phyloP scores from a whole-genome alignment of 306 rosid genomes.

The Geum urbanum region DNA sequence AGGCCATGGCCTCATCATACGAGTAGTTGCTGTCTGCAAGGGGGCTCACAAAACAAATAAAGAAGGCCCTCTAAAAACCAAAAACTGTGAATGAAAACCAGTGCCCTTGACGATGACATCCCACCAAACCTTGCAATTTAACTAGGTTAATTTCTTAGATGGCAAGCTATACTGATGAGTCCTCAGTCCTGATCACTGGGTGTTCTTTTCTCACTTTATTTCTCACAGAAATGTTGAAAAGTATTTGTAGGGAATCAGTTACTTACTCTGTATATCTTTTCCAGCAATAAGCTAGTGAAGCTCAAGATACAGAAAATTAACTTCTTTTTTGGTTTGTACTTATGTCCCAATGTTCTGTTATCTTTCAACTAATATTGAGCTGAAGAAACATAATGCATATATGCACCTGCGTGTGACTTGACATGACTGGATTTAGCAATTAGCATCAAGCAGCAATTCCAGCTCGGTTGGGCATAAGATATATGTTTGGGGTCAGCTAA shows the following conservation, averaged over 20 bases:
- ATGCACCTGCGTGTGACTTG: background rate
- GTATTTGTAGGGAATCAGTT: background rate
- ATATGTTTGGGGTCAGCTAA: background rate
- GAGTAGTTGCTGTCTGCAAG: background rate
- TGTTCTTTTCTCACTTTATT: background rate
- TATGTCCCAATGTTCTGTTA: background rate
- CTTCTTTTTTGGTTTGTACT: background rate
- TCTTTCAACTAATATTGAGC: background rate
- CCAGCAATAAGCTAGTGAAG: background rate
- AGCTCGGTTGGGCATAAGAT: constrained; percentile 2
- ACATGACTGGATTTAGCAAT: background rate
- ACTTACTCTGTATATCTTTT: constrained; percentile 1
- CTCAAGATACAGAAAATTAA: background rate
- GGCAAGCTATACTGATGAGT: background rate
- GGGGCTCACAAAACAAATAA: background rate
- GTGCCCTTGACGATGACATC: constrained; percentile 3
- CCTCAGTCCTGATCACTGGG: background rate
- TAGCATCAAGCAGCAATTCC: background rate
- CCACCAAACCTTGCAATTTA: background rate
- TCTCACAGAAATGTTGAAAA: background rate
- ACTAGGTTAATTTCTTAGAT: background rate
- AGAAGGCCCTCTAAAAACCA: background rate
- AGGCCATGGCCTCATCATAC: background rate
- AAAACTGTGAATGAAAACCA: background rate
- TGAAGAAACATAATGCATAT: background rate